Conservation (phyloP, 768 basidiomycete species). For the Sarcodon sp. region DNA sequence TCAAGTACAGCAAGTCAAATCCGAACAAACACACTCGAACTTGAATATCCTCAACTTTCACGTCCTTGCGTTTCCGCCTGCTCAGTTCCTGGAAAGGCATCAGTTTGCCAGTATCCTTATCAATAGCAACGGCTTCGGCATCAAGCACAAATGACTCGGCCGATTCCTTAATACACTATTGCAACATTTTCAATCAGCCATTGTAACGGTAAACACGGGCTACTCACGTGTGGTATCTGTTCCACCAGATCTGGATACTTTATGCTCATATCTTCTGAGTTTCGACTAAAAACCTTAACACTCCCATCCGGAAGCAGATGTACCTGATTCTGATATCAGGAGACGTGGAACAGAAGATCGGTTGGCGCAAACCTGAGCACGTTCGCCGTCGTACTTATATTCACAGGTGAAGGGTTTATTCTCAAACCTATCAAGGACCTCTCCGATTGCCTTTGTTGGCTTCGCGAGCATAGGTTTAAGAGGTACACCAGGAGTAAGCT, state of each 20-base stretch:
- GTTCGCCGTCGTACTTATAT: slow-evolving; percentile 98
- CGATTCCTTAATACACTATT: slow-evolving; percentile 71
- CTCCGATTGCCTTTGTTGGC: slow-evolving; percentile 96
- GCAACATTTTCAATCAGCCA: background rate
- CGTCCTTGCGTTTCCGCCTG: slow-evolving; percentile 91
- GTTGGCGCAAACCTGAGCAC: slow-evolving; percentile 56
- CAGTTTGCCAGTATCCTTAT: slow-evolving; percentile 68
- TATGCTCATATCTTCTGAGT: slow-evolving; percentile 98
- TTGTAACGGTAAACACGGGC: background rate
- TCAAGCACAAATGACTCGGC: slow-evolving; percentile 92
- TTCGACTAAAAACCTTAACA: slow-evolving; percentile 89
- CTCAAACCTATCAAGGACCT: slow-evolving; percentile 95
- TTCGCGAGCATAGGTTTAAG: slow-evolving; percentile 99
- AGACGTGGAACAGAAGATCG: background rate
- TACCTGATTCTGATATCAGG: slow-evolving; percentile 31
- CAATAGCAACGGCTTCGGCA: slow-evolving; percentile 94
- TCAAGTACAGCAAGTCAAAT: slow-evolving; percentile 92
- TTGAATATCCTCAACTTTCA: slow-evolving; percentile 95
- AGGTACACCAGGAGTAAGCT: slow-evolving; percentile 90
- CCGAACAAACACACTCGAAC: slow-evolving; percentile 94
- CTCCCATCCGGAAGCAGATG: slow-evolving; percentile 75
- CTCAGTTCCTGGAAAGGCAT: slow-evolving; percentile 99
- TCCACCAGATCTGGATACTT: slow-evolving; percentile 98
- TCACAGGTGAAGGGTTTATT: slow-evolving; percentile 94
- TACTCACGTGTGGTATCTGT: slow-evolving; percentile 69